Conservation (phyloP, 495 filamentous ascomycete genomes). For the Pyronema domesticum region DNA sequence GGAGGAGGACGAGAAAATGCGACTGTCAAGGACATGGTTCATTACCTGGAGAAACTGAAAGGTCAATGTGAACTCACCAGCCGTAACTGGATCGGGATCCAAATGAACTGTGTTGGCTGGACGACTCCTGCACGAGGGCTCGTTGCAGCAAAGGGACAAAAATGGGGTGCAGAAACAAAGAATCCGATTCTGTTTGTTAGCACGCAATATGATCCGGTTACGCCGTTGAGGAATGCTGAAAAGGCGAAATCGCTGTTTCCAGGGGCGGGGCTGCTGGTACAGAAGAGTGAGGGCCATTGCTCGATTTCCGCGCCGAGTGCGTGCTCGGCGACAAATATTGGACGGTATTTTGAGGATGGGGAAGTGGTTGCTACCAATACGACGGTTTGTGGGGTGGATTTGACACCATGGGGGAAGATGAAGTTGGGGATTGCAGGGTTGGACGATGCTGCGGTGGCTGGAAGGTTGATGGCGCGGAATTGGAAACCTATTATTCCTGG, state of each 20-base stretch:
- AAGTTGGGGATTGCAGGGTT: background rate
- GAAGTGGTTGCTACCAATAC: constrained; percentile 6
- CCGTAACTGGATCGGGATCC: constrained; percentile 39
- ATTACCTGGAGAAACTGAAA: constrained; percentile 31
- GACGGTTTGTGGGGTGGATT: constrained; percentile 14
- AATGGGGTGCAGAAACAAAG: constrained; percentile 27
- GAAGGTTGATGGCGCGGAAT: background rate
- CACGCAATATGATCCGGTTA: constrained; percentile 40
- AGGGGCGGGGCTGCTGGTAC: constrained; percentile 36
- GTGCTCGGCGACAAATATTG: constrained; percentile 11
- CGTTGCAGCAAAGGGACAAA: constrained; percentile 18
- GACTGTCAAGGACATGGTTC: constrained; percentile 30
- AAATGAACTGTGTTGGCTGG: constrained; percentile 41
- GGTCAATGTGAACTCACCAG: constrained; percentile 35
- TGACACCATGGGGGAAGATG: constrained; percentile 3
- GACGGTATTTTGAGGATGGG: constrained; percentile 14
- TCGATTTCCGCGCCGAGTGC: constrained; percentile 13
- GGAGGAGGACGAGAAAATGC: constrained; percentile 26
- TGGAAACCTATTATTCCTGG: background rate
- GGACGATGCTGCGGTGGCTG: background rate
- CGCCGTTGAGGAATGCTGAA: constrained; percentile 33
- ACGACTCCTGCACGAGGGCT: constrained; percentile 39
- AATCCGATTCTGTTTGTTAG: constrained; percentile 37
- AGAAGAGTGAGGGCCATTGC: constrained; percentile 32
- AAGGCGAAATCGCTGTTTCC: constrained; percentile 34